Percentiles rank a stretch among this genome's conserved stretches.
Conservation (phyloP, 1,139 yeast species). For the Saccharomyces hybrid region DNA sequence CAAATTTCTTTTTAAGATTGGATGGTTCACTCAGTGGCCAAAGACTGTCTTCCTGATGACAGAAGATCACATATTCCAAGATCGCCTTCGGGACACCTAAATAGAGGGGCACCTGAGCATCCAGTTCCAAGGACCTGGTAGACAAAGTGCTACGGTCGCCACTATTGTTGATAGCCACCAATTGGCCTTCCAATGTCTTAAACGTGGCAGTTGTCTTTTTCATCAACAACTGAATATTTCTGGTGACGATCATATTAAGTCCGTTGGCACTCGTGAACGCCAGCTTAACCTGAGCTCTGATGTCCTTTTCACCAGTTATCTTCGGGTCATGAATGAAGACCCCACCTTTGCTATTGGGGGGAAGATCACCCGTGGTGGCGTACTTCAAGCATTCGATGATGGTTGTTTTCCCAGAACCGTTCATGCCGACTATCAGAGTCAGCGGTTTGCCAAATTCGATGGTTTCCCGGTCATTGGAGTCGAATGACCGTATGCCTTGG, state of each 20-base stretch:
- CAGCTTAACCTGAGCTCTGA: constrained; percentile 82
- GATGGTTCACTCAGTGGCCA: constrained; percentile 97
- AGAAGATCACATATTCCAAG: constrained; percentile 85
- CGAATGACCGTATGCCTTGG: constrained; percentile 86
- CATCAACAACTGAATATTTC: constrained; percentile 67
- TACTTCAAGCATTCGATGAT: constrained; percentile 89
- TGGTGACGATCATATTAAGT: constrained; percentile 73
- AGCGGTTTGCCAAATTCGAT: constrained; percentile 86
- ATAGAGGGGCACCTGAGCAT: constrained; percentile 67
- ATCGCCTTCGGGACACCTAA: constrained; percentile 86
- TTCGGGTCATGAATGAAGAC: constrained; percentile 95
- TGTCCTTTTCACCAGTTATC: constrained; percentile 65
- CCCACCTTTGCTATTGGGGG: constrained; percentile 94
- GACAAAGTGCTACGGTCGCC: constrained; percentile 71
- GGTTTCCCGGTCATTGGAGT: constrained; percentile 71
- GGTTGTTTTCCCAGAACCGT: constrained; percentile 98
- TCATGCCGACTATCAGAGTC: constrained; percentile 90
- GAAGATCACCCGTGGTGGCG: constrained; percentile 91
- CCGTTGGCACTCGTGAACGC: constrained; percentile 74
- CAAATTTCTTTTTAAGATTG: constrained; percentile 80
- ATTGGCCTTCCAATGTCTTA: constrained; percentile 85
- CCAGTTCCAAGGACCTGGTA: constrained; percentile 80
- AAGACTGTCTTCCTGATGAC: constrained; percentile 93
- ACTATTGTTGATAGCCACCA: constrained; percentile 50
- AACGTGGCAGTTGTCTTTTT: constrained; percentile 63